Conservation (phyloP, 768 basidiomycete species). For the Podaxis sp. region DNA sequence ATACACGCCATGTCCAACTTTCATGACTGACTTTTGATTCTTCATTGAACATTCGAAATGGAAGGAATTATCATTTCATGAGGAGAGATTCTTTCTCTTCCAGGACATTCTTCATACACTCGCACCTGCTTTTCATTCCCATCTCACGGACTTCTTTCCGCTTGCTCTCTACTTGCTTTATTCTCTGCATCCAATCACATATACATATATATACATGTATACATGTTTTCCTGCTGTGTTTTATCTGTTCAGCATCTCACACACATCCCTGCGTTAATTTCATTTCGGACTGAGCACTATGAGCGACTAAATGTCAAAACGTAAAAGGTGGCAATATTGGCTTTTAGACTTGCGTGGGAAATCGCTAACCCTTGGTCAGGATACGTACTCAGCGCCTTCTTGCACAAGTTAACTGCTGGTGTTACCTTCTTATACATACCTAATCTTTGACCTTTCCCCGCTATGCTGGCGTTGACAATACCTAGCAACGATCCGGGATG, state of each 20-base stretch:
- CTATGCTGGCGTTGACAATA: not conserved
- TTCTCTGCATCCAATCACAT: not conserved
- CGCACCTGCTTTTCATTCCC: not conserved
- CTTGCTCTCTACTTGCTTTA: not conserved
- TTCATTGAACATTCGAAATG: not conserved
- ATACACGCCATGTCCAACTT: not conserved
- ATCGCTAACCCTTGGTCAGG: not conserved
- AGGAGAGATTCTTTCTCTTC: not conserved
- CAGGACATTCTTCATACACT: not conserved
- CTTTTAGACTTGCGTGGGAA: not conserved
- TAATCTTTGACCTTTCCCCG: not conserved
- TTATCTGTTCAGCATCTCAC: not conserved
- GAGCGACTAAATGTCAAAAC: not conserved
- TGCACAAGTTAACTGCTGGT: too few species aligned
- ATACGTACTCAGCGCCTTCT: too few species aligned
- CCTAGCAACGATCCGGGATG: too few species aligned
- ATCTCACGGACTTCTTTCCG: constrained; percentile 5
- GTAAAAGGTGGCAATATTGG: not conserved
- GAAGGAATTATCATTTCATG: not conserved
- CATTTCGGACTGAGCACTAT: not conserved
- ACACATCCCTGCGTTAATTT: not conserved
- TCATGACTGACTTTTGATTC: not conserved
- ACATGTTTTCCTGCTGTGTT: not conserved
- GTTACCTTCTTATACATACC: too few species aligned
- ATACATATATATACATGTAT: constrained; percentile 1